Evolutionary conservation across 2,329 filamentous ascomycete species (phyloP).

Genomic region (Cryphonectria radicalis): DNA sequence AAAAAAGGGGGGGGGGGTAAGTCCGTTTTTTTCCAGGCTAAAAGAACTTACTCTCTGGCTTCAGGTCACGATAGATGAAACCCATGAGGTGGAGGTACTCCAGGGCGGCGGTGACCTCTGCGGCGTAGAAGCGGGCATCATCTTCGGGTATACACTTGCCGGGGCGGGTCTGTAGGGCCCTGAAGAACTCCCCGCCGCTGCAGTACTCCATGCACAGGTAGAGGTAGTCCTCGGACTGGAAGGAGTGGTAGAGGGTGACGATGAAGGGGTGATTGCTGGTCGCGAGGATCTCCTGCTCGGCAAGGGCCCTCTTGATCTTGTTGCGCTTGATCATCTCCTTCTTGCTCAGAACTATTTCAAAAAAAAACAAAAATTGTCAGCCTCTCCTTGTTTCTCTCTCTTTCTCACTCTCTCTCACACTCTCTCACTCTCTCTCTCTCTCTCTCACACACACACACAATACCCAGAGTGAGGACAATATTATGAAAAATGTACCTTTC

Average conservation of each 20-base stretch:
- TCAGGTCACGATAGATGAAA: conserved; percentile 97
- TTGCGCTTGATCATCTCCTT: conserved; percentile 99
- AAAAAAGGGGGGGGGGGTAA: too few relatives aligned
- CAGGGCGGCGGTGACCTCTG: conserved; percentile 92
- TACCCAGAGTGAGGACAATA: neutral
- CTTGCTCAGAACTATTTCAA: conserved; percentile 84
- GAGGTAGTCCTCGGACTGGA: conserved; percentile 97
- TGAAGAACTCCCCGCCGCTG: conserved; percentile 97
- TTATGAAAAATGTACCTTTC: conserved; percentile 72
- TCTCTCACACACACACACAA: too few relatives aligned
- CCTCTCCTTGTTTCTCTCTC: too few relatives aligned
- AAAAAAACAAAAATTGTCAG: too few relatives aligned
- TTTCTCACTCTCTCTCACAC: too few relatives aligned
- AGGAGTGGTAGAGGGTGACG: conserved; percentile 97
- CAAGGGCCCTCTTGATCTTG: conserved; percentile 98
- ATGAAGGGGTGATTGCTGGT: conserved; percentile 99
- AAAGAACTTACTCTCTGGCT: conserved; percentile 74
- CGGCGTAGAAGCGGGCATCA: conserved; percentile 94
- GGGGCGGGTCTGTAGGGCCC: conserved; percentile 91
- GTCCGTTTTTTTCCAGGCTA: too few relatives aligned
- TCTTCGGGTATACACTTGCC: conserved; percentile 98
- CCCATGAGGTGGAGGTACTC: conserved; percentile 99
- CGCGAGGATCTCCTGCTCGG: conserved; percentile 96
- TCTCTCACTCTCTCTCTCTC: too few relatives aligned
- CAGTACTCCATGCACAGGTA: conserved; percentile 99